Base-by-base conservation (phyloP, 495 filamentous ascomycete genomes). In the Penicillium psychrofluorescens region DNA sequence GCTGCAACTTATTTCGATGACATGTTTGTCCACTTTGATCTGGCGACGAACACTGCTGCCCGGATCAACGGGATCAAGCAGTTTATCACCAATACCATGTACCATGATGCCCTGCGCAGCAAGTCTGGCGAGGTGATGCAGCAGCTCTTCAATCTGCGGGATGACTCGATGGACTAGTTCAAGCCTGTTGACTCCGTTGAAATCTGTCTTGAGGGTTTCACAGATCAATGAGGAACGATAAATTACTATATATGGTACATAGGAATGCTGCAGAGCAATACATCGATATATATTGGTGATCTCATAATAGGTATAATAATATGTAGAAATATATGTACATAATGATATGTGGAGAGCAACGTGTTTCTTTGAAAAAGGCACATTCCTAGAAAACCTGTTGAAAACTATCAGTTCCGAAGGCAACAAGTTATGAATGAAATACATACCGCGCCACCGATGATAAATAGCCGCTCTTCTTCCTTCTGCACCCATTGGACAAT, bases 401-500 rank as follows among this genome's bases (percentile, higher is more conserved):
- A n/a, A 14, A 7, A 11, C 35, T 16, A 40, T 54, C 12, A 53
- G 44, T 16, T n/a, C 32, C 31, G 11, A 3, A 10, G 14, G 10
- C 32, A 34, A 29, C 5, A 11, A 8, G 11, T 11, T 7, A 36
- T 12, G 27, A 13, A 28, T 29, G 15, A 36, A 2, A 29, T 40
- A 65, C 75, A 54, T 59, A 92, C 89, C 11, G 89, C 90, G 6
- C 90, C 90, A 2, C 90, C 90, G 56, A 95, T 89, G 38, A 98
- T 95, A 59, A 97, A 99, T 7, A 97, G 57, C 46, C 92, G 73
- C 56, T 96, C 88, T 64, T 97, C 92, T 59, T 97, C 91, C 43
- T 81, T 73, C 48, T 85, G 81, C 4, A 90, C 83, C 91, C 91
- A 99, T 55, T 87, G 83, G 7, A 89, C 79, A 32, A 97, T 77